Evolutionary conservation across 257 asterid species (phyloP).

Genomic region (Ajuga chamaepitys): DNA sequence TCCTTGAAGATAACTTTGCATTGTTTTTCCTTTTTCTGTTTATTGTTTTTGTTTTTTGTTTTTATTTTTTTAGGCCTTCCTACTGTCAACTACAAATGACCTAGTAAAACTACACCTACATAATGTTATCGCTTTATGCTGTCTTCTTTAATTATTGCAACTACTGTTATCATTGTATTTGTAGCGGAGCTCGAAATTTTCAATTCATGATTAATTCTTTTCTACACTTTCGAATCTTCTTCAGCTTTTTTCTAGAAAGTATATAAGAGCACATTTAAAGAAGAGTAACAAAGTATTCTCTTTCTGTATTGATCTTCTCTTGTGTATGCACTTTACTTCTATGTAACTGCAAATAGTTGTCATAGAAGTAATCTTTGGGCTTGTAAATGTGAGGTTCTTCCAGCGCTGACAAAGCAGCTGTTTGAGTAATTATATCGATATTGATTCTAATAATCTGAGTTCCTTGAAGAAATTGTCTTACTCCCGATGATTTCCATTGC

Average conservation of each 20-base stretch:
- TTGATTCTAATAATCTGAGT: neutral
- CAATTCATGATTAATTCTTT: neutral
- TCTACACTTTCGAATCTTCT: neutral
- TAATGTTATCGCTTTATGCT: neutral
- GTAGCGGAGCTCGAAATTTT: neutral
- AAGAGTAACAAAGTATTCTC: neutral
- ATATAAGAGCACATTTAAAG: neutral
- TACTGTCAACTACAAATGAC: neutral
- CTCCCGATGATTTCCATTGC: neutral
- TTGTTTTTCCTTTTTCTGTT: no score
- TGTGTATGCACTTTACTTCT: neutral
- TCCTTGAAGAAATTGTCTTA: conserved; percentile 3
- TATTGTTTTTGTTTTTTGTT: no score
- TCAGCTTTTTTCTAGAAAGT: neutral
- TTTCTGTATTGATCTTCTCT: neutral
- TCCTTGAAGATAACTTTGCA: neutral
- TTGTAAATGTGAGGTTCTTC: neutral
- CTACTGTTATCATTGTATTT: neutral
- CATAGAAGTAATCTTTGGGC: neutral
- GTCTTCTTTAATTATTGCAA: neutral
- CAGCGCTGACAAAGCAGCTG: neutral
- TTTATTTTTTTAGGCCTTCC: neutral
- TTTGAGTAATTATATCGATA: neutral
- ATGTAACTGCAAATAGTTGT: neutral
- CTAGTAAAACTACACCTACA: neutral